Conservation (phyloP, 768 basidiomycete genomes). For the Hypholoma sublateritium region DNA sequence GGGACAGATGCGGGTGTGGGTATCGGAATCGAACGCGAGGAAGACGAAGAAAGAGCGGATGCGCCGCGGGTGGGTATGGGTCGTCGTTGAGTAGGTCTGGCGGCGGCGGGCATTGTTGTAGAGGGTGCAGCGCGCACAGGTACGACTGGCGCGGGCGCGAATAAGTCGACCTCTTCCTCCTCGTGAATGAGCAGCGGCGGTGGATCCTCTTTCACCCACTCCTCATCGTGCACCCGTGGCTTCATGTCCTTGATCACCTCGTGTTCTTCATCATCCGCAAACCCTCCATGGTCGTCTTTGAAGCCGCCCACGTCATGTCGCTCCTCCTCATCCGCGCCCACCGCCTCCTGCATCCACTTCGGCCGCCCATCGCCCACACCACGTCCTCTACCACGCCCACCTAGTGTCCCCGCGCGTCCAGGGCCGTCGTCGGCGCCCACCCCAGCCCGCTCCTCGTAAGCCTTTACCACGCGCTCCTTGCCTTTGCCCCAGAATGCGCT, state of each 20-base stretch:
- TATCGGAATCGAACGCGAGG: neutral
- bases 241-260: conserved; percentile 3
- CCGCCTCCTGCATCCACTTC: conserved; percentile 64
- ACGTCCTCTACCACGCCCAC: conserved; percentile 18
- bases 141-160: conserved; percentile 16
- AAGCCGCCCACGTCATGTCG: conserved; percentile 9
- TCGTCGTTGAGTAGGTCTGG: neutral
- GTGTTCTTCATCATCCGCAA: conserved; percentile 34
- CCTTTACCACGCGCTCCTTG: conserved; percentile 76
- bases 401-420: too few relatives aligned
- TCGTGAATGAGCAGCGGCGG: neutral
- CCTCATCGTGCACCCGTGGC: neutral
- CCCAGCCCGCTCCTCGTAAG: conserved; percentile 72
- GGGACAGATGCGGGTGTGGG: neutral
- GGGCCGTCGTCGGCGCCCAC: conserved; percentile 2
- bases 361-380: conserved; percentile 29
- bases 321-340: conserved; percentile 25
- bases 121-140: conserved; percentile 10
- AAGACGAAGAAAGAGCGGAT: conserved; percentile 1
- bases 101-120: neutral
- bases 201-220: neutral
- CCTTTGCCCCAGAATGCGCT: conserved; percentile 86
- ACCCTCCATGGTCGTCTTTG: conserved; percentile 28
- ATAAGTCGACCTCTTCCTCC: conserved; percentile 28
- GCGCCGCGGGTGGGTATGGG: neutral